These are phyloP conservation scores for Neonectria punicea DNA, from an alignment of 2,329 filamentous ascomycete genomes.

Conservation along the genomic window DNA sequence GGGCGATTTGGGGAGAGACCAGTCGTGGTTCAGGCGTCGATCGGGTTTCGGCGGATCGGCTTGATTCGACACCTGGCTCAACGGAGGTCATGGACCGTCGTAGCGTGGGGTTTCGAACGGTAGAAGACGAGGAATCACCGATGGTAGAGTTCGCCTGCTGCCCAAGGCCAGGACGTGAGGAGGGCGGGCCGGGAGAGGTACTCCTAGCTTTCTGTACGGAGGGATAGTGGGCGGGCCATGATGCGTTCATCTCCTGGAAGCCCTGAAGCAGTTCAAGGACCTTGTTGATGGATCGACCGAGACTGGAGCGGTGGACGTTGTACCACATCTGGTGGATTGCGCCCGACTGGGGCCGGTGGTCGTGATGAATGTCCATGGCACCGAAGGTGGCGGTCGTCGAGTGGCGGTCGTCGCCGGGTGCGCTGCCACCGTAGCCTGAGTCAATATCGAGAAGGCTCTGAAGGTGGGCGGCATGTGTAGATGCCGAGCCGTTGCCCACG, in stretches of 20 bases:
- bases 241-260: conserved; percentile 87
- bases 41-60: conserved; percentile 73
- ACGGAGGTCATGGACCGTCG: conserved; percentile 79
- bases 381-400: conserved; percentile 55
- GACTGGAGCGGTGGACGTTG: conserved; percentile 87
- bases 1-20: conserved; percentile 90
- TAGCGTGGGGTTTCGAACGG: conserved; percentile 61
- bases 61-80: conserved; percentile 74
- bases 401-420: conserved; percentile 69
- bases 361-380: conserved; percentile 56
- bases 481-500: conserved; percentile 83
- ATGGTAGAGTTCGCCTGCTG: conserved; percentile 74
- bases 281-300: conserved; percentile 88
- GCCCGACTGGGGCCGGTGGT: conserved; percentile 69
- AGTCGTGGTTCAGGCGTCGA: conserved; percentile 78
- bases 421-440: conserved; percentile 90
- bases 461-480: conserved; percentile 82
- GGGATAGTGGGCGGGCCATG: conserved; percentile 96
- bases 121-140: conserved; percentile 56
- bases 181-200: conserved; percentile 55
- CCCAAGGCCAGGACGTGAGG: conserved; percentile 69
- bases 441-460: conserved; percentile 86
- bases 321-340: conserved; percentile 95
- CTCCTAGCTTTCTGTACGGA: conserved; percentile 75
- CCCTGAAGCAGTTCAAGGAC: conserved; percentile 86